Percentiles rank a stretch among this genome's conserved stretches.
Evolutionary conservation across 1,139 yeast genomes (phyloP).

Genomic region (Kodamaea anthophila): DNA sequence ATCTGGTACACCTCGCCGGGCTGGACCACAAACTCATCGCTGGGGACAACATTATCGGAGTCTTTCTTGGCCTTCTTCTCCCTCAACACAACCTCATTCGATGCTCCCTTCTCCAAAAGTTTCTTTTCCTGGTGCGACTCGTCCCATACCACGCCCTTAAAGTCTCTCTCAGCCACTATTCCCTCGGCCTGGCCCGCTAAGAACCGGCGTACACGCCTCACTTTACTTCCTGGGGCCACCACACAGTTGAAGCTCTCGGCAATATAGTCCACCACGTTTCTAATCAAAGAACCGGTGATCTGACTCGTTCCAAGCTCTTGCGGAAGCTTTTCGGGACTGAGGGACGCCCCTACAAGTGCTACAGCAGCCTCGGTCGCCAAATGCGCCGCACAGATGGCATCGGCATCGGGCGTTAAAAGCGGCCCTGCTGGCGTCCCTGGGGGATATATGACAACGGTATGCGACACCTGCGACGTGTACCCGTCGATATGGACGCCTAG

Average conservation of each 20-base stretch:
- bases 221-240: constrained; percentile 87
- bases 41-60: constrained; percentile 47
- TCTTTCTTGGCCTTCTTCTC: constrained; percentile 18
- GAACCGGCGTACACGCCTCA: constrained; percentile 86
- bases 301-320: constrained; percentile 26
- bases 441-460: constrained; percentile 79
- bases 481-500: constrained; percentile 94
- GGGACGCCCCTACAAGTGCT: constrained; percentile 64
- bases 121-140: constrained; percentile 71
- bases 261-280: constrained; percentile 71
- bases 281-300: constrained; percentile 64
- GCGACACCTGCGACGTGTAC: constrained; percentile 80
- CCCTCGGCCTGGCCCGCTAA: constrained; percentile 94
- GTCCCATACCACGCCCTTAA: constrained; percentile 90
- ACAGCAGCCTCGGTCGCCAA: constrained; percentile 81
- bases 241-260: constrained; percentile 77
- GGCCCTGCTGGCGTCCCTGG: constrained; percentile 69
- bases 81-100: constrained; percentile 33
- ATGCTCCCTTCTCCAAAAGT: constrained; percentile 41
- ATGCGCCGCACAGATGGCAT: constrained; percentile 83
- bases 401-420: constrained; percentile 77
- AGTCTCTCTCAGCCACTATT: constrained; percentile 84
- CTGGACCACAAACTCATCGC: constrained; percentile 65
- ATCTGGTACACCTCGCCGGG: constrained; percentile 86
- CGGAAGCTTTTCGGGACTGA: constrained; percentile 72